phyloP scores from a whole-genome alignment of 129 eudicot species.

The Artemisia tridentata region DNA sequence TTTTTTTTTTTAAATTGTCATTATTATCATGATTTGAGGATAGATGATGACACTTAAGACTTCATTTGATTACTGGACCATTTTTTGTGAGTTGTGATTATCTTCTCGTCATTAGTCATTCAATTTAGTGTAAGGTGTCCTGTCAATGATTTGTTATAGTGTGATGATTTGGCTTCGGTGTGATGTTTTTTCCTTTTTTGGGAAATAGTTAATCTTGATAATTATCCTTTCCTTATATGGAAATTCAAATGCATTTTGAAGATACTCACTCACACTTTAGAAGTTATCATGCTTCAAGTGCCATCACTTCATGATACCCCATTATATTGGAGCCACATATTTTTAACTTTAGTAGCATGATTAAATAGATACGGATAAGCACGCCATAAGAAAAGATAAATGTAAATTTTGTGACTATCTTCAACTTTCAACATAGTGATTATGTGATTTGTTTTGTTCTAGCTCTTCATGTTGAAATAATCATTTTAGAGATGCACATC shows the following conservation, averaged over 20 bases:
- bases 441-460: too few relatives aligned
- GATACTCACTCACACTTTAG: not conserved
- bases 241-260: constrained; percentile 3
- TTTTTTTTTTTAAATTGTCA: constrained; percentile 2
- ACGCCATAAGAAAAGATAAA: too few relatives aligned
- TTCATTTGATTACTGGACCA: constrained; percentile 22
- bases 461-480: not conserved
- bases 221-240: constrained; percentile 23
- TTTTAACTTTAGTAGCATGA: constrained; percentile 11
- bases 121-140: constrained; percentile 24
- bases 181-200: not conserved
- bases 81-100: constrained; percentile 16
- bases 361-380: not conserved
- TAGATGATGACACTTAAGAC: constrained; percentile 26
- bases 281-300: constrained; percentile 29
- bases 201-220: not conserved
- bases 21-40: constrained; percentile 9
- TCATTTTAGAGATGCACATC: not conserved
- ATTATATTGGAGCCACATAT: constrained; percentile 21
- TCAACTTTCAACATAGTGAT: too few relatives aligned
- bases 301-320: constrained; percentile 22
- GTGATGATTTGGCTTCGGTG: constrained; percentile 1
- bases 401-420: too few relatives aligned
- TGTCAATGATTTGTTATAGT: constrained; percentile 25
- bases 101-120: constrained; percentile 17